phyloP scores from a whole-genome alignment of 345 rosid genomes.

The Populus pruinosa region DNA sequence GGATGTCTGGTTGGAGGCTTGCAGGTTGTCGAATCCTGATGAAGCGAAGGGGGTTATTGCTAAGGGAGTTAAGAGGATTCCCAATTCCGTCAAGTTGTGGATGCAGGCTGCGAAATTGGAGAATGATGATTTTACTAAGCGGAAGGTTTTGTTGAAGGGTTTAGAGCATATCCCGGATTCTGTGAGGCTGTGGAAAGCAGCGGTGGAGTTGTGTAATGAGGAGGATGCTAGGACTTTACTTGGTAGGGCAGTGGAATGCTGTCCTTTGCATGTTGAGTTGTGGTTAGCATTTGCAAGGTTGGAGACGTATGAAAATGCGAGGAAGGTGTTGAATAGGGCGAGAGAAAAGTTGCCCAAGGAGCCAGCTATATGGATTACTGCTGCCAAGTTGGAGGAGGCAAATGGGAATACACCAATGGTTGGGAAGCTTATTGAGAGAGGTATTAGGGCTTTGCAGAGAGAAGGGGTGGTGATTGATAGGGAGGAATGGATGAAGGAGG shows the following conservation, averaged over 20 bases:
- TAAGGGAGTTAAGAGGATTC: conserved; percentile 72
- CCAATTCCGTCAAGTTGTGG: conserved; percentile 88
- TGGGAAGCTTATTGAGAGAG: conserved; percentile 85
- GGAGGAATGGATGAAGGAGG: conserved; percentile 94
- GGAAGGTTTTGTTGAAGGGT: conserved; percentile 84
- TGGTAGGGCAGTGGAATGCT: conserved; percentile 90
- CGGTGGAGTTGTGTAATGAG: conserved; percentile 72
- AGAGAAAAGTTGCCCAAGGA: conserved; percentile 71
- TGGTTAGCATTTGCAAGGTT: conserved; percentile 88
- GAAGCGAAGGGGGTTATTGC: conserved; percentile 93
- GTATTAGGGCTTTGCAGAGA: conserved; percentile 76
- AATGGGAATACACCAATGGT: conserved; percentile 74
- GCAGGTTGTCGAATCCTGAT: conserved; percentile 77
- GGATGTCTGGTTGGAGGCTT: conserved; percentile 94
- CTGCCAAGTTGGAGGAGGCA: conserved; percentile 95
- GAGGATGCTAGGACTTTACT: conserved; percentile 75
- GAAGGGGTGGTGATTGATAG: conserved; percentile 85
- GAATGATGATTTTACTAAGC: conserved; percentile 61
- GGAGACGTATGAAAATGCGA: conserved; percentile 72
- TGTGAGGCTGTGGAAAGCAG: conserved; percentile 88
- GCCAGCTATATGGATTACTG: conserved; percentile 91
- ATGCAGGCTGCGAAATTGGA: conserved; percentile 85
- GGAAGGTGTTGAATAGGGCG: conserved; percentile 73
- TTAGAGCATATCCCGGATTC: conserved; percentile 83
- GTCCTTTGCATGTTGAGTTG: conserved; percentile 83